Evolutionary conservation across 139 green algal genomes (phyloP).

Genomic region (Volvox africanus): DNA sequence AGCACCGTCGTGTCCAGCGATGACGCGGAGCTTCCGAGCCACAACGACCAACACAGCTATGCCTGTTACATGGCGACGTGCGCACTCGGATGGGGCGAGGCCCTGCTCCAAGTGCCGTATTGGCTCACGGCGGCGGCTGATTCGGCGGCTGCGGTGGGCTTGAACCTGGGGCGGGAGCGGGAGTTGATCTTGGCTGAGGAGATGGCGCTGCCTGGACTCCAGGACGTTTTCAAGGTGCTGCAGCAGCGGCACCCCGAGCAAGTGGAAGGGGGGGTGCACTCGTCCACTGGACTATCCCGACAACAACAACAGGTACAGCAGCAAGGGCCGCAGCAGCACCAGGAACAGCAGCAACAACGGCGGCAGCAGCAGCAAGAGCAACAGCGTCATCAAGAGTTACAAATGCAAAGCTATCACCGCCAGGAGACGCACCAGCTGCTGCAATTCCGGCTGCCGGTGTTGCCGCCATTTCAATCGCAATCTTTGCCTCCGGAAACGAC

Average conservation of each 20-base stretch:
- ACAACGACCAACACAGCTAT: not conserved
- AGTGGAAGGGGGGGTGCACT: no score
- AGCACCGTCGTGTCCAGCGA: not conserved
- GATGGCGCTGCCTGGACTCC: not conserved
- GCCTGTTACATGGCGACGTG: not conserved
- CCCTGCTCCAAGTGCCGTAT: not conserved
- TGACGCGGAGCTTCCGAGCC: not conserved
- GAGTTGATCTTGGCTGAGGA: not conserved
- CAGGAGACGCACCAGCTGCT: no score
- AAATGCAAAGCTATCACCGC: no score
- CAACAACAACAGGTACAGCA: no score
- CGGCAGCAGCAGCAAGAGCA: not conserved
- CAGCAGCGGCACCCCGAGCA: not conserved
- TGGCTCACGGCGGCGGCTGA: not conserved
- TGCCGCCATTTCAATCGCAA: no score
- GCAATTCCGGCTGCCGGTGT: no score
- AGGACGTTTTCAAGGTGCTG: not conserved
- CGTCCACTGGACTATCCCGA: no score
- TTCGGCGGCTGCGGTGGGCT: not conserved
- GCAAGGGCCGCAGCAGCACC: no score
- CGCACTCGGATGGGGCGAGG: constrained; percentile 16
- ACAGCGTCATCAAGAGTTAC: not conserved
- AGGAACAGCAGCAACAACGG: no score
- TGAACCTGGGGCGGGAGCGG: no score
- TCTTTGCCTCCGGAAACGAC: no score